Conservation (phyloP, 2,329 filamentous ascomycete genomes). For the Nannizziopsis arthrosporioides region DNA sequence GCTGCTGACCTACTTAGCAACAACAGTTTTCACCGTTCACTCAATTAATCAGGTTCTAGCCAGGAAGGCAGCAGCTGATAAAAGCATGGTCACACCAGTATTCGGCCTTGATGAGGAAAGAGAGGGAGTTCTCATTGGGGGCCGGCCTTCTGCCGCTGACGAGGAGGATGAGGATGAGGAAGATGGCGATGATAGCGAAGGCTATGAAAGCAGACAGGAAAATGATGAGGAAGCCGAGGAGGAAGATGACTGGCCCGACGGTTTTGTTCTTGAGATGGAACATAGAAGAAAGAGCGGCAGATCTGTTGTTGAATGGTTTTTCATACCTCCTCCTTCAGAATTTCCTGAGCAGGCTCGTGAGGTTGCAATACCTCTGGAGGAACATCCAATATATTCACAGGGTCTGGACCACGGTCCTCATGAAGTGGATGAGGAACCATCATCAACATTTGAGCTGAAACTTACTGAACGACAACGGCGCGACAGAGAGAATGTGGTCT, state of each 20-base stretch:
- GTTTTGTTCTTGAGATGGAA: conserved; percentile 72
- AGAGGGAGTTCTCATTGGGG: conserved; percentile 66
- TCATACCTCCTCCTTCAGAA: conserved; percentile 40
- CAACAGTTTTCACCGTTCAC: conserved; percentile 63
- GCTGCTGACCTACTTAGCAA: conserved; percentile 73
- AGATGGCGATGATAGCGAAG: conserved; percentile 31
- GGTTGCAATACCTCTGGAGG: conserved; percentile 53
- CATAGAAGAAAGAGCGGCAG: conserved; percentile 72
- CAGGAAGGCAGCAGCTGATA: conserved; percentile 61
- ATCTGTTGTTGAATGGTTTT: conserved; percentile 59
- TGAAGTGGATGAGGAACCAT: conserved; percentile 46
- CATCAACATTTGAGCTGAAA: conserved; percentile 73
- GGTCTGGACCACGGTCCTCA: conserved; percentile 32
- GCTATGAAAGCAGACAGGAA: no score
- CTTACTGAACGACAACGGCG: conserved; percentile 82
- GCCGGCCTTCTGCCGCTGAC: conserved; percentile 32
- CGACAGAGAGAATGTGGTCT: conserved; percentile 75
- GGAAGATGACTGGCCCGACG: conserved; percentile 35
- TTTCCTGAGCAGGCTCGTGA: conserved; percentile 40
- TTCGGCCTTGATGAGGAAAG: conserved; percentile 67
- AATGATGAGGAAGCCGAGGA: conserved; percentile 26
- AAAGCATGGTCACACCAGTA: conserved; percentile 60
- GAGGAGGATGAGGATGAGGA: conserved; percentile 28
- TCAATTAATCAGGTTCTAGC: conserved; percentile 64
- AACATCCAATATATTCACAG: conserved; percentile 59